Conservation (phyloP, 192 early-diverging fungal species). For the Radiomyces spectabilis region DNA sequence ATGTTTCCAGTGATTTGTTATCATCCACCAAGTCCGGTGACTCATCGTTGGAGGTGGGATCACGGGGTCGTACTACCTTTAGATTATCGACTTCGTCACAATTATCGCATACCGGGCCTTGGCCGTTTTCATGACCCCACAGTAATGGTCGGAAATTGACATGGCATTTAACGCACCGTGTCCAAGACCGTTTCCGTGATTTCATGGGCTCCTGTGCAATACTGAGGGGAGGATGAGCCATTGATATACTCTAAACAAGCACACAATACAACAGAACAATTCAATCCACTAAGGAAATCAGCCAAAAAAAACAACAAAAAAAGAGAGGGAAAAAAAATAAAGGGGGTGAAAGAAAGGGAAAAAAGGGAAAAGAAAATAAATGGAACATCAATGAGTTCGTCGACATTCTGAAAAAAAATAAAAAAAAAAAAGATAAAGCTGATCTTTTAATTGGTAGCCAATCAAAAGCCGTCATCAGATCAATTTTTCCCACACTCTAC, state of each 20-base stretch:
- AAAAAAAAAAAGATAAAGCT: too few species aligned
- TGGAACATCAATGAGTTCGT: too few species aligned
- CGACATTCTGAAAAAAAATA: too few species aligned
- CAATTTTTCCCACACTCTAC: too few species aligned
- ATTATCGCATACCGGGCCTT: constrained; percentile 17
- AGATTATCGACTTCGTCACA: constrained; percentile 10
- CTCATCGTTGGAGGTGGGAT: not conserved
- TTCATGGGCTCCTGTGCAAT: constrained; percentile 6
- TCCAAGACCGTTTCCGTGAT: constrained; percentile 12
- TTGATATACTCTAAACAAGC: not conserved
- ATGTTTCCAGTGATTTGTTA: not conserved
- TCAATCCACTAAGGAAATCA: not conserved
- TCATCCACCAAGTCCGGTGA: not conserved
- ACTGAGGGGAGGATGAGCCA: not conserved
- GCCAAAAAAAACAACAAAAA: constrained; percentile 1
- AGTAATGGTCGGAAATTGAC: constrained; percentile 12
- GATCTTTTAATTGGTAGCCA: too few species aligned
- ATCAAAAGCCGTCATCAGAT: too few species aligned
- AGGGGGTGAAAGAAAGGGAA: not conserved
- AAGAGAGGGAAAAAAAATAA: not conserved
- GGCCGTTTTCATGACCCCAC: constrained; percentile 16
- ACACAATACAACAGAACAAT: not conserved
- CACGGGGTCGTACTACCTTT: not conserved
- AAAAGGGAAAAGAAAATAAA: too few species aligned
- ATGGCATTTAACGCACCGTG: constrained; percentile 20